Percentiles rank a stretch among this genome's conserved stretches.
These are phyloP conservation scores for Novymonas esmeraldas DNA, from an alignment of 208 protist species.

Conservation along the genomic window DNA sequence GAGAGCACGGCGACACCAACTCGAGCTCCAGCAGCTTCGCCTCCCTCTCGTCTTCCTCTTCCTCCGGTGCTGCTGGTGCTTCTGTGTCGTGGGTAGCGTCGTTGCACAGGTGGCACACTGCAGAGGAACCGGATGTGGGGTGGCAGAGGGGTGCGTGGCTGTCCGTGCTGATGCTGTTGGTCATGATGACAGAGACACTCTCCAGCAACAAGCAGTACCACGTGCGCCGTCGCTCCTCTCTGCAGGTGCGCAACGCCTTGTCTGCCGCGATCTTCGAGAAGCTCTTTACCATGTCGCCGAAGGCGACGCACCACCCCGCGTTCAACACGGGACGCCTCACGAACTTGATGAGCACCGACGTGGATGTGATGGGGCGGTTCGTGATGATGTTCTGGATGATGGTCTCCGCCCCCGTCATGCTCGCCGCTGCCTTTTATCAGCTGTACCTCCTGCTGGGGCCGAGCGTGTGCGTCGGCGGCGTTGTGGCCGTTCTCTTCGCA, in stretches of 20 bases:
- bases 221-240: conserved; percentile 26
- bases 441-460: conserved; percentile 59
- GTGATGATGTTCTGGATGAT: conserved; percentile 57
- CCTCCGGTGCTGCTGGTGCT: too few relatives aligned
- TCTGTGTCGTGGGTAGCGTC: too few relatives aligned
- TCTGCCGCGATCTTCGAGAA: conserved; percentile 81
- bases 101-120: neutral
- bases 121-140: neutral
- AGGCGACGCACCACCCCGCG: conserved; percentile 51
- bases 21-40: neutral
- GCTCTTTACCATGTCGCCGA: conserved; percentile 57
- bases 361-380: conserved; percentile 49
- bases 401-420: conserved; percentile 58
- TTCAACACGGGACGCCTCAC: conserved; percentile 5
- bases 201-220: conserved; percentile 27
- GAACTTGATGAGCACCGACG: conserved; percentile 75
- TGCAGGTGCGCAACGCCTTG: conserved; percentile 70
- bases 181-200: neutral
- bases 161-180: neutral
- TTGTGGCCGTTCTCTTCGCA: conserved; percentile 55
- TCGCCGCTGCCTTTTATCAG: conserved; percentile 47
- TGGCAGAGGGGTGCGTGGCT: conserved; percentile 13
- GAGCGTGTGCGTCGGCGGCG: conserved; percentile 65
- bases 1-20: neutral
- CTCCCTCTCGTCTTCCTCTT: neutral